phyloP scores from a whole-genome alignment of 768 basidiomycete species.

The Paxillus involutus region DNA sequence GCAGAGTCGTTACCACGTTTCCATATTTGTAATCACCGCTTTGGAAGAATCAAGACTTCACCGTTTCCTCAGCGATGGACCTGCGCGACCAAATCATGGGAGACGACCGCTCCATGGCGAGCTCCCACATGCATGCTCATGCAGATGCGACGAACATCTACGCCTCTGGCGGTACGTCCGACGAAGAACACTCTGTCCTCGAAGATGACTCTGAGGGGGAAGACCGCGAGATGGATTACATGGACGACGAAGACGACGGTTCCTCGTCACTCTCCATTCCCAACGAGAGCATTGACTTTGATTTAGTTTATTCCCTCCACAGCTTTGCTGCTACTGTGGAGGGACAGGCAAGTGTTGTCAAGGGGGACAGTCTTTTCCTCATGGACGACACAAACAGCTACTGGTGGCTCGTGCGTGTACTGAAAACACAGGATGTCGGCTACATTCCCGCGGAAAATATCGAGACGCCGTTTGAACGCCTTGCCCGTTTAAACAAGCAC shows the following conservation, averaged over 20 bases:
- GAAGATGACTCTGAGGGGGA: conserved; percentile 84
- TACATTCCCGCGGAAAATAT: conserved; percentile 99
- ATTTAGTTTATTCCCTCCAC: conserved; percentile 90
- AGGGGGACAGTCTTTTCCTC: conserved; percentile 93
- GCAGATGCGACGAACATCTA: conserved; percentile 44
- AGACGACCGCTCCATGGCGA: conserved; percentile 50
- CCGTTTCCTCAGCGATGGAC: conserved; percentile 33
- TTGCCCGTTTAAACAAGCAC: conserved; percentile 95
- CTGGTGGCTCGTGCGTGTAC: conserved; percentile 99
- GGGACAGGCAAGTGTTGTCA: conserved; percentile 97
- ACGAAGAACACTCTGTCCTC: conserved; percentile 79
- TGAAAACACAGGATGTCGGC: conserved; percentile 98
- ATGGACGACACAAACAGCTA: conserved; percentile 99
- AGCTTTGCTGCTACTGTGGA: conserved; percentile 98
- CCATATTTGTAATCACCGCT: too few species aligned
- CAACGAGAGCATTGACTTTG: conserved; percentile 91
- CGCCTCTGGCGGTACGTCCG: conserved; percentile 43
- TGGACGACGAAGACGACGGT: conserved; percentile 75
- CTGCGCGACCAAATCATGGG: conserved; percentile 61
- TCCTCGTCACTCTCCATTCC: conserved; percentile 85
- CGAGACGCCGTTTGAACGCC: conserved; percentile 95
- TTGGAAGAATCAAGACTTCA: too few species aligned
- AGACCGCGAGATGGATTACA: conserved; percentile 61
- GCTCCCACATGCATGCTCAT: conserved; percentile 46
- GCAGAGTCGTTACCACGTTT: too few species aligned